Percentiles rank a stretch among this genome's conserved stretches.
Evolutionary conservation across 345 rosid genomes (phyloP).

Genomic region (Salix viminalis): DNA sequence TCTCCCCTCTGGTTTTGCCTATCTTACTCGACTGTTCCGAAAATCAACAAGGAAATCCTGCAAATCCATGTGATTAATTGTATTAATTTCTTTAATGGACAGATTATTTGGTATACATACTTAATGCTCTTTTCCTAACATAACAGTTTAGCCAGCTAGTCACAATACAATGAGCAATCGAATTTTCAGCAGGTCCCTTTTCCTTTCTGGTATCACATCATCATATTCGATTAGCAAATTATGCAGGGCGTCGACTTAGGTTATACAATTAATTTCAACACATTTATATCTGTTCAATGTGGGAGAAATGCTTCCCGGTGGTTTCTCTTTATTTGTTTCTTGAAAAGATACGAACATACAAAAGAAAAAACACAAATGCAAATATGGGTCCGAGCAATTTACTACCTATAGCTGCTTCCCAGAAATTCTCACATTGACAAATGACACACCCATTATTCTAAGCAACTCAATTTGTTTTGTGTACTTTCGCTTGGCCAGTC

Average conservation of each 20-base stretch:
- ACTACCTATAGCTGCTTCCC: not conserved
- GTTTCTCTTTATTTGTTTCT: too few species aligned
- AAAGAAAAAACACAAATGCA: too few species aligned
- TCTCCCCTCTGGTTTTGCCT: constrained; percentile 79
- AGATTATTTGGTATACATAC: not conserved
- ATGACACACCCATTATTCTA: not conserved
- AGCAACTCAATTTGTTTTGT: not conserved
- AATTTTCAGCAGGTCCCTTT: too few species aligned
- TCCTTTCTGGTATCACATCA: not conserved
- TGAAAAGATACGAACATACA: too few species aligned
- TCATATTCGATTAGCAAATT: not conserved
- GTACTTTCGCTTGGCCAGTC: not conserved
- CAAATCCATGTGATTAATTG: not conserved
- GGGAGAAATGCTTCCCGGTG: not conserved
- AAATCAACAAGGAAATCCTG: constrained; percentile 24
- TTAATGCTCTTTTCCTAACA: not conserved
- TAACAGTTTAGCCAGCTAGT: not conserved
- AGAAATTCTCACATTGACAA: not conserved
- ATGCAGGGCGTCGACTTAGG: not conserved
- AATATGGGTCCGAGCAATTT: too few species aligned
- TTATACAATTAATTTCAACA: not conserved
- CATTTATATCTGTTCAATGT: not conserved
- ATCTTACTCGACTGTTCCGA: constrained; percentile 33
- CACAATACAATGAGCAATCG: too few species aligned
- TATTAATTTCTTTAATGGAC: not conserved